These are phyloP conservation scores for Phytophthora macrochlamydospora DNA, from an alignment of 352 stramenopile species.

Conservation along the genomic window DNA sequence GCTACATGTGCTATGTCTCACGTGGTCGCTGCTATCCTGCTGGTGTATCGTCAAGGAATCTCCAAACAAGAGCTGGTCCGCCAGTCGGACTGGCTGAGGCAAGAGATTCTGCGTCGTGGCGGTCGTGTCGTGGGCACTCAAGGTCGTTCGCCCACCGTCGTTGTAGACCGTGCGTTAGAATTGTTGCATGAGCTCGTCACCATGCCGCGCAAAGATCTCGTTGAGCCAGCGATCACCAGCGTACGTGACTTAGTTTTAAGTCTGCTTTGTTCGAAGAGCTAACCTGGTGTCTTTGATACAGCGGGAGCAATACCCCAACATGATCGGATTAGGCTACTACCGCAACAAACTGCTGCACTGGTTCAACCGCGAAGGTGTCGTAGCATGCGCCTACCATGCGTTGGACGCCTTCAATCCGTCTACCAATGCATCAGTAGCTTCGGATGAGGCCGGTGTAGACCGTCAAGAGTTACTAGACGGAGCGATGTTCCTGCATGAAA, in stretches of 20 bases:
- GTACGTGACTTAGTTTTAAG: constrained; percentile 35
- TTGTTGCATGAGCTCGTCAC: constrained; percentile 74
- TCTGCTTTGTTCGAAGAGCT: constrained; percentile 11
- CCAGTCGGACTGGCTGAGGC: constrained; percentile 77
- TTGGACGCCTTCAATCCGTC: constrained; percentile 53
- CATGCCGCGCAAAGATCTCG: constrained; percentile 73
- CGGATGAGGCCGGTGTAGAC: constrained; percentile 37
- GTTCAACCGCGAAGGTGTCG: constrained; percentile 83
- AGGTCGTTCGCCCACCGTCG: constrained; percentile 64
- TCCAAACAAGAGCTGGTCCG: constrained; percentile 68
- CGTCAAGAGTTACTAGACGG: constrained; percentile 60
- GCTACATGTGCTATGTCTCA: constrained; percentile 80
- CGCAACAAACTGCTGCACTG: constrained; percentile 89
- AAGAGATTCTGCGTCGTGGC: constrained; percentile 71
- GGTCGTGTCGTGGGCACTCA: constrained; percentile 76
- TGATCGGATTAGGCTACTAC: constrained; percentile 88
- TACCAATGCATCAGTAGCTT: constrained; percentile 10
- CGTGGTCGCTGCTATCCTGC: constrained; percentile 71
- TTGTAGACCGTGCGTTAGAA: constrained; percentile 69
- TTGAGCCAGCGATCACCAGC: constrained; percentile 78
- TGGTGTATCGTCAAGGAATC: constrained; percentile 84
- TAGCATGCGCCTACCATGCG: constrained; percentile 78
- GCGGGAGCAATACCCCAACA: constrained; percentile 85
- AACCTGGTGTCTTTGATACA: constrained; percentile 21
- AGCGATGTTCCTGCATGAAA: constrained; percentile 75